phyloP scores from a whole-genome alignment of 495 filamentous ascomycete genomes.

The Neurospora discreta region DNA sequence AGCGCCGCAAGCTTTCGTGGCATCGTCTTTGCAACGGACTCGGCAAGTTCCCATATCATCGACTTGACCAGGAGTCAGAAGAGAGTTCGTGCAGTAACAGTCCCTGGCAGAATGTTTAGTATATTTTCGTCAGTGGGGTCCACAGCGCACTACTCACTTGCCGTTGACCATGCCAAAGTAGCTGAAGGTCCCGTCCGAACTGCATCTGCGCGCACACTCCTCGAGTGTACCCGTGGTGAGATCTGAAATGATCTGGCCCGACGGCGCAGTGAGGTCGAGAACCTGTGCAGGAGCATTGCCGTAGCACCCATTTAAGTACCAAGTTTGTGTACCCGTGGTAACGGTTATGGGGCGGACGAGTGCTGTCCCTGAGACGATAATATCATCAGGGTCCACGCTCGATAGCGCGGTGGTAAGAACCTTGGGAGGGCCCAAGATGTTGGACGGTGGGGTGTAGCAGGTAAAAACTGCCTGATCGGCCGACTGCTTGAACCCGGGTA shows the following conservation, averaged over 20 bases:
- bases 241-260: background rate
- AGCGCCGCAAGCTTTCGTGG: background rate
- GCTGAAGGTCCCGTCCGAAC: background rate
- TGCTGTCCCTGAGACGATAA: background rate
- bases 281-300: background rate
- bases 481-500: slow-evolving; percentile 9
- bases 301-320: slow-evolving; percentile 4
- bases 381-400: rapidly evolving
- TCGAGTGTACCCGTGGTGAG: slow-evolving; percentile 1
- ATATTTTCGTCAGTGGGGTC: background rate
- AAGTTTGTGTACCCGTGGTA: background rate
- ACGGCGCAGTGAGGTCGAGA: background rate
- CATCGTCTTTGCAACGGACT: background rate
- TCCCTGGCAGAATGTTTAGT: background rate
- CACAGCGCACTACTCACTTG: background rate
- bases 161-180: slow-evolving; percentile 1
- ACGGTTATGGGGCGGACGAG: background rate
- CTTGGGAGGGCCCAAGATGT: background rate
- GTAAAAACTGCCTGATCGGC: background rate
- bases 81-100: background rate
- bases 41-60: slow-evolving; percentile 2
- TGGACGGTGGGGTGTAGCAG: background rate
- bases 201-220: background rate
- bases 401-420: background rate
- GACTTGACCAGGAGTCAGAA: background rate